phyloP scores from a whole-genome alignment of 2,329 filamentous ascomycete species.

The Colletotrichum endophyticum region DNA sequence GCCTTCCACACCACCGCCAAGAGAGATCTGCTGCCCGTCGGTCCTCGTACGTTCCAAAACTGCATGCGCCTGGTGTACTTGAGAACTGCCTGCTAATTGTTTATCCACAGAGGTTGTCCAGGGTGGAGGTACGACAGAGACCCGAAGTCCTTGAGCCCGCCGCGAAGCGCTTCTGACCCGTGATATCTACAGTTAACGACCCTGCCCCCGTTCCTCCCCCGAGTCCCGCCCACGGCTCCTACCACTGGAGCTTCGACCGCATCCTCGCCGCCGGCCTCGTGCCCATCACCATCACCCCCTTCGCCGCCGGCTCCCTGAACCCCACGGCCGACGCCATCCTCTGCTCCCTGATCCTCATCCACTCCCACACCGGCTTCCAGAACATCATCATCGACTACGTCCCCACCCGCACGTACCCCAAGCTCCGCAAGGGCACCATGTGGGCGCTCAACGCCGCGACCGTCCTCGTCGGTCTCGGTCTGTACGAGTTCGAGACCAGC shows the following conservation, averaged over 20 bases:
- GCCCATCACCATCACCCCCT: slow-evolving; percentile 87
- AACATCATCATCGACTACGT: slow-evolving; percentile 92
- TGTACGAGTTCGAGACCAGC: slow-evolving; percentile 99
- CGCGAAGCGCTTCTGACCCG: slow-evolving; percentile 3
- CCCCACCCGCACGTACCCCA: slow-evolving; percentile 73
- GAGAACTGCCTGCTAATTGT: slow-evolving; percentile 44
- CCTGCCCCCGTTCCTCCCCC: slow-evolving; percentile 75
- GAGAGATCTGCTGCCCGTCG: slow-evolving; percentile 78
- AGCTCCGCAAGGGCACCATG: slow-evolving; percentile 67
- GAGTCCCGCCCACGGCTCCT: slow-evolving; percentile 84
- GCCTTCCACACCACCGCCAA: slow-evolving; percentile 86
- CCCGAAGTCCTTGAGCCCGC: not conserved
- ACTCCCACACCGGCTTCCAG: slow-evolving; percentile 97
- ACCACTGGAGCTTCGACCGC: slow-evolving; percentile 98
- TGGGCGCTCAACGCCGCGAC: slow-evolving; percentile 85
- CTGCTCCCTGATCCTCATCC: slow-evolving; percentile 81
- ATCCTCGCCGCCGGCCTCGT: slow-evolving; percentile 80
- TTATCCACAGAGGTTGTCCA: slow-evolving; percentile 68
- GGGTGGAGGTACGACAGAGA: slow-evolving; percentile 68
- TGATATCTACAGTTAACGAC: slow-evolving; percentile 75
- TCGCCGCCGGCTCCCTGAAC: slow-evolving; percentile 90
- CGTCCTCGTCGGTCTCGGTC: slow-evolving; percentile 79
- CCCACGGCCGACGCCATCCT: slow-evolving; percentile 86
- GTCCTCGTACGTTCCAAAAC: slow-evolving; percentile 72
- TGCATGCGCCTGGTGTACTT: not conserved